Percentiles rank a stretch among this genome's conserved stretches.
Conservation (phyloP, 805 yeast genomes). For the Zygosaccharomyces rouxii region DNA sequence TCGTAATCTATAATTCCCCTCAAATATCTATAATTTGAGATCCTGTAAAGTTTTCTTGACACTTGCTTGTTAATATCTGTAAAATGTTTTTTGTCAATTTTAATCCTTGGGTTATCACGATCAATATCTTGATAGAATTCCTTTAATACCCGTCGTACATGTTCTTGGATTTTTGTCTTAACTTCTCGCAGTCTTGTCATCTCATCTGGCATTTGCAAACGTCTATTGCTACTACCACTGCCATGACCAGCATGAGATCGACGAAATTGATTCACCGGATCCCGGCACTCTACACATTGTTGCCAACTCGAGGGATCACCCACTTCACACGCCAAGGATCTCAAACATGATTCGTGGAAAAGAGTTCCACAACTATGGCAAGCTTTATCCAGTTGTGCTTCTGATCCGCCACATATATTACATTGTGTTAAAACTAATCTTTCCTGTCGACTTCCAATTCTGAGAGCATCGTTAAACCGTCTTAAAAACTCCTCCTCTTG, state of each 20-base stretch:
- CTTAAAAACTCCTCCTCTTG: slow-evolving; percentile 7
- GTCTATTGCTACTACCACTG: background rate
- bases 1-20: slow-evolving; percentile 16
- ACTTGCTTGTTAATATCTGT: slow-evolving; percentile 59
- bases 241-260: background rate
- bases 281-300: slow-evolving; percentile 21
- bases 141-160: slow-evolving; percentile 50
- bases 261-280: background rate
- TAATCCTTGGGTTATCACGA: background rate
- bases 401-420: slow-evolving; percentile 22
- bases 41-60: slow-evolving; percentile 53
- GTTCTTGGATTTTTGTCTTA: slow-evolving; percentile 52
- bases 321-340: slow-evolving; percentile 21
- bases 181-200: slow-evolving; percentile 33
- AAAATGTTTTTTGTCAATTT: slow-evolving; percentile 40
- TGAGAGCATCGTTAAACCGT: slow-evolving; percentile 5
- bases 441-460: background rate
- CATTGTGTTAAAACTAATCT: slow-evolving; percentile 11
- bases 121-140: slow-evolving; percentile 40
- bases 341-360: slow-evolving; percentile 27
- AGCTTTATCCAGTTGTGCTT: slow-evolving; percentile 7
- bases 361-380: slow-evolving; percentile 18
- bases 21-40: slow-evolving; percentile 22
- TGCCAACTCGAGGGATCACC: slow-evolving; percentile 21
- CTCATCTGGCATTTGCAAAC: background rate